These are phyloP conservation scores for Solanum pennellii DNA, from an alignment of 257 asterid genomes.

Conservation along the genomic window DNA sequence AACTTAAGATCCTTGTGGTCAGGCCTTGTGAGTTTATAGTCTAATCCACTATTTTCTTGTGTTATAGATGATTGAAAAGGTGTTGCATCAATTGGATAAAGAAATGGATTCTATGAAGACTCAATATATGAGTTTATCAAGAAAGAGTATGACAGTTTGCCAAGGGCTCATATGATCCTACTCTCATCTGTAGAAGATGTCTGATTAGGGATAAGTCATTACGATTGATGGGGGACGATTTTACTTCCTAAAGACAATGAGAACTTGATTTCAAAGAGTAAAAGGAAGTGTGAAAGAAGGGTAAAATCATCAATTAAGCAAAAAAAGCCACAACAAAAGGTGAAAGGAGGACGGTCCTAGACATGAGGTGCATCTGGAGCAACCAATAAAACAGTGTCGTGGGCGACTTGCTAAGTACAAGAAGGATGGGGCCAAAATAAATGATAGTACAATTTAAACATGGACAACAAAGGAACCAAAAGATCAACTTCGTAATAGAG, in stretches of 20 bases:
- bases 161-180: too few species aligned
- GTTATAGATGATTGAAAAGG: neutral
- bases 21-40: too few species aligned
- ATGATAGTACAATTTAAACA: neutral
- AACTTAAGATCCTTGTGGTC: too few species aligned
- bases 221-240: neutral
- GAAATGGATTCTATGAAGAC: neutral
- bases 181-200: neutral
- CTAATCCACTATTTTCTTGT: too few species aligned
- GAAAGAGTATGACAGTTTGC: conserved; percentile 19
- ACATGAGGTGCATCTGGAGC: neutral
- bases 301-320: too few species aligned
- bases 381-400: neutral
- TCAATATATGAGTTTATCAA: neutral
- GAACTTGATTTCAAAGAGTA: neutral
- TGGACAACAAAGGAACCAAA: neutral
- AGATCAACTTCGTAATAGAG: neutral
- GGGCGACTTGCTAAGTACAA: neutral
- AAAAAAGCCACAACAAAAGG: neutral
- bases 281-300: neutral
- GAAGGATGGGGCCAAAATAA: neutral
- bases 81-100: neutral
- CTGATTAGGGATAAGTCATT: neutral
- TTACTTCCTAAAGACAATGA: neutral
- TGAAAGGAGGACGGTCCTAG: neutral